Percentiles rank a stretch among this genome's conserved stretches.
Conservation (phyloP, 1,284 basidiomycete species). For the Termitomyces sp. region DNA sequence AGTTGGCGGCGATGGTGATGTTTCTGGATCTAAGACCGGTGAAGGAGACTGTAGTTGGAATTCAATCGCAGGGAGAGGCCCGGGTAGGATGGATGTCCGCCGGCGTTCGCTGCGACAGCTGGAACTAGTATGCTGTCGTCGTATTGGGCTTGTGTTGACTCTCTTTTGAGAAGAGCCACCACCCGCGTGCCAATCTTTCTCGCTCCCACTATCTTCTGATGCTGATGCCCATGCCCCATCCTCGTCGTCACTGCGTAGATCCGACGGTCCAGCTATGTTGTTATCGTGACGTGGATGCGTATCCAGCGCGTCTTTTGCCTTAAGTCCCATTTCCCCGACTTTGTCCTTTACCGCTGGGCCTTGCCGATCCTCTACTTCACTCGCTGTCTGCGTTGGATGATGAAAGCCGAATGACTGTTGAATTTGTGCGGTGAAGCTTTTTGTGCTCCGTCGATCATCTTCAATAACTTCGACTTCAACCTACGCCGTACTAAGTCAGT, state of each 20-base stretch:
- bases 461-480: conserved; percentile 60
- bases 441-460: conserved; percentile 30
- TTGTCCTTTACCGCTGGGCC: conserved; percentile 7
- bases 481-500: conserved; percentile 24
- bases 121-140: conserved; percentile 10
- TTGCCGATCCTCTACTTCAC: conserved; percentile 15
- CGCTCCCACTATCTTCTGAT: conserved; percentile 19
- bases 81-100: conserved; percentile 10
- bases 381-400: conserved; percentile 9
- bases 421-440: conserved; percentile 19
- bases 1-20: not conserved
- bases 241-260: conserved; percentile 17
- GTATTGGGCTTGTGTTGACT: conserved; percentile 10
- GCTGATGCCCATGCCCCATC: conserved; percentile 29
- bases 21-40: not conserved
- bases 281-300: not conserved
- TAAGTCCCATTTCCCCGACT: conserved; percentile 8
- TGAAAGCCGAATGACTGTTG: conserved; percentile 13
- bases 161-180: not conserved
- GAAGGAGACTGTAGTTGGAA: not conserved
- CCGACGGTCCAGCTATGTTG: conserved; percentile 1
- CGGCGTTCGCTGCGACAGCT: conserved; percentile 8
- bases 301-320: conserved; percentile 10
- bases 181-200: not conserved
- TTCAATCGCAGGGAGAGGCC: conserved; percentile 5